Conservation (phyloP, 1,284 basidiomycete species). For the Moesziomyces globuligerus region DNA sequence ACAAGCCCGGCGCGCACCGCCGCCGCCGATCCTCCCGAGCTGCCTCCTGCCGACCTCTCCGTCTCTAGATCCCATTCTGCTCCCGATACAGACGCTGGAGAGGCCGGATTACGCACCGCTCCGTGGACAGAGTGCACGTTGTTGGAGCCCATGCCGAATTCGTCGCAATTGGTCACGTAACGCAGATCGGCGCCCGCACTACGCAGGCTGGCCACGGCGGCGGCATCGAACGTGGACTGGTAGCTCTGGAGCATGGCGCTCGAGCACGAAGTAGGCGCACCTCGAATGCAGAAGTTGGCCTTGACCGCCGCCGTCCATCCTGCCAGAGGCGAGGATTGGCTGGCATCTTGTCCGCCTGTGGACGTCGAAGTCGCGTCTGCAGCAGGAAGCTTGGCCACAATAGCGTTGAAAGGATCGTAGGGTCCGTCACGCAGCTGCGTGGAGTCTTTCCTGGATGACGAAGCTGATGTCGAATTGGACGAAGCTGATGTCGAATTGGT, state of each 20-base stretch:
- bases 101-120: conserved; percentile 56
- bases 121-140: conserved; percentile 59
- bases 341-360: background rate
- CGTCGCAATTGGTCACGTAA: conserved; percentile 95
- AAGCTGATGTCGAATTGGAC: conserved; percentile 3
- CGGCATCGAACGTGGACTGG: conserved; percentile 84
- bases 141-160: conserved; percentile 90
- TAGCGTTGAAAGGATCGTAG: conserved; percentile 47
- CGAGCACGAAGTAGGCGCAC: conserved; percentile 50
- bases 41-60: conserved; percentile 72
- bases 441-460: background rate
- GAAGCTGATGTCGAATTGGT: background rate
- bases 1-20: conserved; percentile 53
- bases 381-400: conserved; percentile 10
- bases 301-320: conserved; percentile 62
- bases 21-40: conserved; percentile 65
- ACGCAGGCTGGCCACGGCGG: conserved; percentile 77
- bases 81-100: background rate
- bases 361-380: background rate
- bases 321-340: conserved; percentile 11
- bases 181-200: conserved; percentile 77
- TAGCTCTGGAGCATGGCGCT: conserved; percentile 70
- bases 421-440: conserved; percentile 12
- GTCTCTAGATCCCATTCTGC: conserved; percentile 64
- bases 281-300: conserved; percentile 58